Base-by-base conservation (phyloP, 352 stramenopile genomes). In the Pythium rhizo-oryzae region DNA sequence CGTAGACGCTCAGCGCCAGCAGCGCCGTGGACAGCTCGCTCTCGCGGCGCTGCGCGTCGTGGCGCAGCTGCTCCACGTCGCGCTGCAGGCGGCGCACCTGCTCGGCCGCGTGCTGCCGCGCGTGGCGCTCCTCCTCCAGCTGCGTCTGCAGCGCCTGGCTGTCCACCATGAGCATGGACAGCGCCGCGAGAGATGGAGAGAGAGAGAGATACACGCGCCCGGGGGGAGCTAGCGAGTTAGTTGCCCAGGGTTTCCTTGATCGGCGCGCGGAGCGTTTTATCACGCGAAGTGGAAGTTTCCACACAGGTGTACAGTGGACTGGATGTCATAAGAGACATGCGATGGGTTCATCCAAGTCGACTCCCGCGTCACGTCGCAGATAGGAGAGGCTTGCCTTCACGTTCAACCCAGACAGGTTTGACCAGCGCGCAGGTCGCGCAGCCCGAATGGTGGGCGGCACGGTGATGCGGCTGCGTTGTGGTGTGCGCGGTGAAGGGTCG, bases 61-160 rank as follows among this genome's bases (percentile, higher is more conserved):
- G 67, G 30, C 61, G 72, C 37, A 82, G 23, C 30, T 65, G 51
- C 61, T 76, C 75, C 16, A 82, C 61, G 37, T 82, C 66, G 21
- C 62, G 47, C 67, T 78, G 70, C 56, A 82, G 63, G 49, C 70
- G 58, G 33, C 59, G 64, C 49, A 46, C 47, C 23, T 64, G 59
- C 5, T 69, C 59, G 4, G 52, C 16, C 16, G 69, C 61, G 21
- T 41, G 47, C 54, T 72, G 63, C 5, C 49, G 53, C 5, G 55
- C 47, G 5, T 47, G 41, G 6, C 56, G 60, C 60, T 71, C 69
- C 8, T 50, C 44, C 28, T 67, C 39, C 1, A 76, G 60, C n/a
- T 70, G 63, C 46, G 46, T n/a, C 21, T 66, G 24, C 21, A 76
- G 41, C 28, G 54, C 60, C 12, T 60, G 12, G 33, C 19, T 23